Percentiles rank a stretch among this genome's conserved stretches.
Evolutionary conservation across 805 yeast genomes (phyloP).

Genomic region (Ascoidea asiatica): DNA sequence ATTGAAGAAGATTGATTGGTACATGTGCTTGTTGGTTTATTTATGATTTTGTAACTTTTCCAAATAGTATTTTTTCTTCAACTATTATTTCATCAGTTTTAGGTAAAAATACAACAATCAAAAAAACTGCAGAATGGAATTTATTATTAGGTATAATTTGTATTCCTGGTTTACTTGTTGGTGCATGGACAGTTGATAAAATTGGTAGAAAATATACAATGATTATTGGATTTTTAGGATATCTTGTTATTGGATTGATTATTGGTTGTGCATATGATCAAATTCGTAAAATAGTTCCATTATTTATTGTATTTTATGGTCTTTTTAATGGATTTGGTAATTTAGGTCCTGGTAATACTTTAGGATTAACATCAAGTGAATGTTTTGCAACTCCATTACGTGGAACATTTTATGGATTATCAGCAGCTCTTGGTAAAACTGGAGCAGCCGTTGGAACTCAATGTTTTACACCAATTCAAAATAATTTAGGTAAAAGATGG

Average conservation of each 20-base stretch:
- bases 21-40: slow-evolving; percentile 70
- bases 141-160: slow-evolving; percentile 50
- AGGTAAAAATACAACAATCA: slow-evolving; percentile 23
- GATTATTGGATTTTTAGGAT: slow-evolving; percentile 59
- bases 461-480: slow-evolving; percentile 55
- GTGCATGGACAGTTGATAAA: slow-evolving; percentile 49
- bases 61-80: slow-evolving; percentile 58
- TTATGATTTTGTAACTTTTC: slow-evolving; percentile 72
- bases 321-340: slow-evolving; percentile 59
- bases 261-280: slow-evolving; percentile 52
- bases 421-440: slow-evolving; percentile 72
- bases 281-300: slow-evolving; percentile 40
- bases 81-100: slow-evolving; percentile 46
- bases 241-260: slow-evolving; percentile 56
- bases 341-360: slow-evolving; percentile 67
- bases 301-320: slow-evolving; percentile 63
- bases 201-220: slow-evolving; percentile 64
- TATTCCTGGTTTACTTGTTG: slow-evolving; percentile 61
- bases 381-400: slow-evolving; percentile 65
- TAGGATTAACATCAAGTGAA: slow-evolving; percentile 58
- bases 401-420: slow-evolving; percentile 61
- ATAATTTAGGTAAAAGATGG: slow-evolving; percentile 52
- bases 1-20: slow-evolving; percentile 58
- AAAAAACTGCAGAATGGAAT: slow-evolving; percentile 60
- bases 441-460: slow-evolving; percentile 81